Conservation (phyloP, 177 flowering plant species). For the Vitis hybrid region DNA sequence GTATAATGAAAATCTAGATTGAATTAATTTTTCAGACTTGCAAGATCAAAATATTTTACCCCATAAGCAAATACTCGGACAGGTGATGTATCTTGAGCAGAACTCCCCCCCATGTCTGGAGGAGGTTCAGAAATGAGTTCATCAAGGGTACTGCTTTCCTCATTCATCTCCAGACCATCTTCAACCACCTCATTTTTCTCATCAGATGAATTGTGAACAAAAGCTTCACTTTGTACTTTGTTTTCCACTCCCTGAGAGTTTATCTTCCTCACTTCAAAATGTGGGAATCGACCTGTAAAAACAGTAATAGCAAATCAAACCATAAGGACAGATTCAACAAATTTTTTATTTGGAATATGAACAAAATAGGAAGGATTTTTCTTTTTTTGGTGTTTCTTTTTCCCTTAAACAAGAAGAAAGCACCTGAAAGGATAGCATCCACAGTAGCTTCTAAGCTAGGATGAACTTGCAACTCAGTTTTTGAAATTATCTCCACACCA, state of each 20-base stretch:
- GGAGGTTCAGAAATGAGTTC: slow-evolving; percentile 24
- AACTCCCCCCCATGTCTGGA: slow-evolving; percentile 20
- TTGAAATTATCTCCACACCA: slow-evolving; percentile 87
- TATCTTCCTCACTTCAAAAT: slow-evolving; percentile 62
- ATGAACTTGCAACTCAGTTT: slow-evolving; percentile 76
- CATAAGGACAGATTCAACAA: slow-evolving; percentile 1
- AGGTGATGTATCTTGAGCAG: slow-evolving; percentile 25
- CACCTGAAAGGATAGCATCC: slow-evolving; percentile 86
- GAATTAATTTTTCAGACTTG: slow-evolving; percentile 3
- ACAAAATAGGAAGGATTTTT: background rate
- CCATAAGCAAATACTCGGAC: slow-evolving; percentile 69
- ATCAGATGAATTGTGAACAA: slow-evolving; percentile 16
- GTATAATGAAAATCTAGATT: slow-evolving; percentile 4
- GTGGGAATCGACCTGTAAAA: slow-evolving; percentile 61
- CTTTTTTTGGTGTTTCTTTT: background rate
- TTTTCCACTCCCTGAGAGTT: slow-evolving; percentile 29
- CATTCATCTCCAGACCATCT: slow-evolving; percentile 24
- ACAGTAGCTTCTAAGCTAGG: slow-evolving; percentile 84
- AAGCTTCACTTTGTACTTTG: slow-evolving; percentile 21
- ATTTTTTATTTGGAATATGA: background rate
- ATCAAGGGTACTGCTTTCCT: slow-evolving; percentile 15
- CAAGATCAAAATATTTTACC: slow-evolving; percentile 46
- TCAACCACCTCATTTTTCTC: slow-evolving; percentile 25
- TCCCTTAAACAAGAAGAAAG: background rate
- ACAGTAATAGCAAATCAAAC: background rate